Evolutionary conservation across 2,329 filamentous ascomycete species (phyloP).

Genomic region (Colletotrichum chrysophilum): DNA sequence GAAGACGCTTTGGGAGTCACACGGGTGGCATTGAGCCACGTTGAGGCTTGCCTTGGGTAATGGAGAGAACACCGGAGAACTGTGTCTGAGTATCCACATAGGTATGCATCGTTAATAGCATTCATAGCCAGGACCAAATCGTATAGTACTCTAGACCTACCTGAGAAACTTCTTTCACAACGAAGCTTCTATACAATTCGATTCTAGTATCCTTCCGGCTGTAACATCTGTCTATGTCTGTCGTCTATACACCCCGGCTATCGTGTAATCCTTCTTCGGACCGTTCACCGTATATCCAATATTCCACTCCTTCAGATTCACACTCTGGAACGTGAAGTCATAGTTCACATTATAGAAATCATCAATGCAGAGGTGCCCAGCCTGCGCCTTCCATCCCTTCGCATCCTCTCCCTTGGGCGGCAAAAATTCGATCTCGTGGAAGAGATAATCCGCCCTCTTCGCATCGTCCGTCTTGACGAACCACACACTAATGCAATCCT

Average conservation of each 20-base stretch:
- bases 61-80: neutral
- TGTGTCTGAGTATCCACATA: neutral
- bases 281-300: constrained; percentile 71
- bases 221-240: constrained; percentile 9
- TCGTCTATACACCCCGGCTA: constrained; percentile 57
- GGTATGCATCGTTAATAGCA: neutral
- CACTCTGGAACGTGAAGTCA: constrained; percentile 66
- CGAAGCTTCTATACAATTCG: neutral
- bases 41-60: neutral
- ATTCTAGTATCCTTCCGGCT: neutral
- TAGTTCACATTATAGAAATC: constrained; percentile 77
- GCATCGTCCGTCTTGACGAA: constrained; percentile 71
- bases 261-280: constrained; percentile 76
- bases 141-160: neutral
- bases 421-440: constrained; percentile 74
- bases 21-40: constrained; percentile 41
- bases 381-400: constrained; percentile 66
- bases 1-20: constrained; percentile 40
- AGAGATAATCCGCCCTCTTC: constrained; percentile 72
- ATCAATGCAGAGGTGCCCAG: constrained; percentile 72
- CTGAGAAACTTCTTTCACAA: neutral
- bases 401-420: constrained; percentile 35
- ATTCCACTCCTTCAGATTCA: constrained; percentile 62
- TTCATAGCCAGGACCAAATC: neutral
- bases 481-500: constrained; percentile 72